Evolutionary conservation across 2,329 filamentous ascomycete species (phyloP).

Genomic region (Geosmithia morbida): DNA sequence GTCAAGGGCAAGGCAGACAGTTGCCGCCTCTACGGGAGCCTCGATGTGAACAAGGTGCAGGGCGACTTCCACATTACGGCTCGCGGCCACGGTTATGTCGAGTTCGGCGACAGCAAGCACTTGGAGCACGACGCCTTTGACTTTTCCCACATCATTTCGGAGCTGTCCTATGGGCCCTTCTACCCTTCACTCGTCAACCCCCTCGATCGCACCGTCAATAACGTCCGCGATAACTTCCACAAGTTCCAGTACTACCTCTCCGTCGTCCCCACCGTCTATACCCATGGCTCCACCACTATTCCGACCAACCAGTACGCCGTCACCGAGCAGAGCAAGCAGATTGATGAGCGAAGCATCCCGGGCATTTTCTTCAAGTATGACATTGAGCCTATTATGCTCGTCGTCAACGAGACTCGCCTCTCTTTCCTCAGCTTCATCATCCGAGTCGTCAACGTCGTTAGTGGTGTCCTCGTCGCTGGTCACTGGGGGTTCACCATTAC

Average conservation of each 20-base stretch:
- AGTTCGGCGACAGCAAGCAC: conserved; percentile 51
- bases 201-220: conserved; percentile 77
- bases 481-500: conserved; percentile 84
- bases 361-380: conserved; percentile 98
- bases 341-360: conserved; percentile 58
- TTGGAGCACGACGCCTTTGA: conserved; percentile 80
- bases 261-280: conserved; percentile 89
- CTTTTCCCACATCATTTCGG: conserved; percentile 92
- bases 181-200: conserved; percentile 90
- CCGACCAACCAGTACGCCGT: conserved; percentile 97
- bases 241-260: conserved; percentile 98
- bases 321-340: conserved; percentile 65
- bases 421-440: conserved; percentile 62
- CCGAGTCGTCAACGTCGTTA: conserved; percentile 79
- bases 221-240: conserved; percentile 62
- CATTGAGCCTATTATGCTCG: conserved; percentile 86
- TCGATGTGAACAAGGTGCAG: conserved; percentile 93
- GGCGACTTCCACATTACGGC: conserved; percentile 98
- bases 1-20: conserved; percentile 49
- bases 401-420: conserved; percentile 69
- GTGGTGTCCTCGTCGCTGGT: conserved; percentile 80
- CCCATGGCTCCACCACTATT: conserved; percentile 51
- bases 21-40: conserved; percentile 77
- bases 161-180: conserved; percentile 93
- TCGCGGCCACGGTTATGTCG: conserved; percentile 84